phyloP scores from a whole-genome alignment of 140 eudicot species.

The Anethum foeniculum region DNA sequence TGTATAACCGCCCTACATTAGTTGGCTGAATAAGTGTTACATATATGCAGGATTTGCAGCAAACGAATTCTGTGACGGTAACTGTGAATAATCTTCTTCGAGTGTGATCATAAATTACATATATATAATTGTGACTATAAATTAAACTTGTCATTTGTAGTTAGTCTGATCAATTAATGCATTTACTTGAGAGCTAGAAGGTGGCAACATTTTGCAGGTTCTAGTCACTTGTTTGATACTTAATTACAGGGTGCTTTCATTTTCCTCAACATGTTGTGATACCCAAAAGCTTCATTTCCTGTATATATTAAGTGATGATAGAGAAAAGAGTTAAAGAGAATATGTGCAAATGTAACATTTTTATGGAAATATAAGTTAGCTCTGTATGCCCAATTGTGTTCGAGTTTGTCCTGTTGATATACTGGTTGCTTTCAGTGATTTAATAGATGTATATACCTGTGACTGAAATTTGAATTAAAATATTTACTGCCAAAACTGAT shows the following conservation, averaged over 20 bases:
- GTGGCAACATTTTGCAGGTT: conserved; percentile 8
- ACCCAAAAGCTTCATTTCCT: conserved; percentile 16
- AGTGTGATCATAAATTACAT: conserved; percentile 25
- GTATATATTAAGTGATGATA: conserved; percentile 21
- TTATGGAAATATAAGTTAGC: background rate
- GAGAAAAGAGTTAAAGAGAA: conserved; percentile 17
- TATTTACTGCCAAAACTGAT: background rate
- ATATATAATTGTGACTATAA: conserved; percentile 24
- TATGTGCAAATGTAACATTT: conserved; percentile 15
- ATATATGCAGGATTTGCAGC: conserved; percentile 63
- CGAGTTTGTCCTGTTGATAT: background rate
- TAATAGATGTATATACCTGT: background rate
- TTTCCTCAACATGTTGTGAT: conserved; percentile 8
- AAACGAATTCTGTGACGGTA: conserved; percentile 61
- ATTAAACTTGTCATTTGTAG: background rate
- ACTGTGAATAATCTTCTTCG: conserved; percentile 92
- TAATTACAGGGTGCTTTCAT: background rate
- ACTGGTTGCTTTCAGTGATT: background rate
- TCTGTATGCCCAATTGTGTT: background rate
- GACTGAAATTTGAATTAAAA: background rate
- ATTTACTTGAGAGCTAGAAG: conserved; percentile 5
- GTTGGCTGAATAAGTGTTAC: conserved; percentile 4
- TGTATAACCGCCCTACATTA: background rate
- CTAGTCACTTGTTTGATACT: background rate
- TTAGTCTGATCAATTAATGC: conserved; percentile 3